Evolutionary conservation across 495 filamentous ascomycete genomes (phyloP), one percentile per base, ranked within the genome.

Genomic region (Hypomontagnella monticulosa): DNA sequence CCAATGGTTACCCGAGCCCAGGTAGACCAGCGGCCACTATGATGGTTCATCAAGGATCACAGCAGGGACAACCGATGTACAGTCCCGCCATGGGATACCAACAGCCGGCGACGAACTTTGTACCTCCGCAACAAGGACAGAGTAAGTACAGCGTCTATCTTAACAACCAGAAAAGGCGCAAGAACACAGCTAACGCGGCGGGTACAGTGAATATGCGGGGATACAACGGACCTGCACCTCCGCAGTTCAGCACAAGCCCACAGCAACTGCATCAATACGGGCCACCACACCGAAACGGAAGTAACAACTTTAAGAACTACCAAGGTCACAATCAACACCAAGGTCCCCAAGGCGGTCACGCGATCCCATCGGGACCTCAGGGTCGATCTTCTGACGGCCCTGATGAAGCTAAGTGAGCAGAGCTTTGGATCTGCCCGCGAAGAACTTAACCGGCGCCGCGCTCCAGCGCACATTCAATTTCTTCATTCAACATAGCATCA

Each of bases 1-100:
- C 89, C 2, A 93, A 88, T 69, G 91, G 91, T 14, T 97, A 89
- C 75, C 90, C 91, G n/a, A 94, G 91, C 70, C 91, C 92, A 0
- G 87, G 91, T 50, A 84, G 91, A 15, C 85, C 85, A 20, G 85
- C 90, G 0, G 91, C 91, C 2, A 89, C 93, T 79, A 93, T 94
- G 91, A 91, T 92, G 85, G 81, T 72, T 23, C 80, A 78, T 40
- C 83, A 86, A 73, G 88, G 88, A 49, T 93, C 90, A 16, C 90
- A 92, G 63, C 88, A 89, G 62, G 89, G 89, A 12, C 89, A 92
- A 52, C 80, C 83, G 48, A 84, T 91, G 71, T 91, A 84, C 63
- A 79, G 84, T 54, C 88, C 87, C 30, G 85, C 80, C 18, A 81
- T 86, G 65, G 86, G 87, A 61, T 90, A 88, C 69, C 87, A 85